Percentiles rank a stretch among this genome's conserved stretches.
These are phyloP conservation scores for Penicillium sp. DNA, from an alignment of 2,329 filamentous ascomycete species.

Conservation along the genomic window DNA sequence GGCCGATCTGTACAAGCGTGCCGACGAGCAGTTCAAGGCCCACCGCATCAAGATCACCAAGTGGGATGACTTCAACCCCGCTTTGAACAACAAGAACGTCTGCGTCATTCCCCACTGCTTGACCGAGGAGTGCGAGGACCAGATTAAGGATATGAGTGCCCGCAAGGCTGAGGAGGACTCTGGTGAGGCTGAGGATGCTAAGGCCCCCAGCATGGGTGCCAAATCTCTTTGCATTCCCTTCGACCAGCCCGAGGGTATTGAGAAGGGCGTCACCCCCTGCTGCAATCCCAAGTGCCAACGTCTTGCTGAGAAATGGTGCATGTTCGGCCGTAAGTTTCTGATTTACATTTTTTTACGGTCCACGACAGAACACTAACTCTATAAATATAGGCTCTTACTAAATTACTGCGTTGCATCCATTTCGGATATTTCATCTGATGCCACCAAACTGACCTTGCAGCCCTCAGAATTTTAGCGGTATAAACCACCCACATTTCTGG, in stretches of 20 bases:
- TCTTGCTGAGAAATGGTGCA: conserved; percentile 79
- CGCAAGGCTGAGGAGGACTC: conserved; percentile 60
- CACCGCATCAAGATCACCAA: conserved; percentile 79
- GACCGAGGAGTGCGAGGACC: conserved; percentile 80
- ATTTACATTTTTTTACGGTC: conserved; percentile 10
- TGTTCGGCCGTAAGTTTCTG: conserved; percentile 73
- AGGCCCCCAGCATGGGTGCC: conserved; percentile 71
- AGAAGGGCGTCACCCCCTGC: conserved; percentile 82
- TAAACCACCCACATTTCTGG: not conserved
- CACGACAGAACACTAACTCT: not conserved
- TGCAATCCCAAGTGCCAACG: conserved; percentile 80
- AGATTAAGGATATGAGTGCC: conserved; percentile 89
- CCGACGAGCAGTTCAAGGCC: conserved; percentile 72
- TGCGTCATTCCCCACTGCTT: conserved; percentile 89
- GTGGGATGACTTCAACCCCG: conserved; percentile 89
- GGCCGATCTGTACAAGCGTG: conserved; percentile 72
- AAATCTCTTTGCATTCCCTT: conserved; percentile 78
- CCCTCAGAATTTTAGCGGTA: not conserved
- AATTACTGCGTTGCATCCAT: not conserved
- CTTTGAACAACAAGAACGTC: conserved; percentile 88
- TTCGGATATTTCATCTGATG: not conserved
- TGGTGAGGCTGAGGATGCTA: conserved; percentile 72
- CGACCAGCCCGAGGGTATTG: conserved; percentile 78
- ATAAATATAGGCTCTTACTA: conserved; percentile 5
- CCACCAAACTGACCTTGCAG: not conserved